These are phyloP conservation scores for Madurella fahalii DNA, from an alignment of 2,329 filamentous ascomycete species.

Conservation along the genomic window DNA sequence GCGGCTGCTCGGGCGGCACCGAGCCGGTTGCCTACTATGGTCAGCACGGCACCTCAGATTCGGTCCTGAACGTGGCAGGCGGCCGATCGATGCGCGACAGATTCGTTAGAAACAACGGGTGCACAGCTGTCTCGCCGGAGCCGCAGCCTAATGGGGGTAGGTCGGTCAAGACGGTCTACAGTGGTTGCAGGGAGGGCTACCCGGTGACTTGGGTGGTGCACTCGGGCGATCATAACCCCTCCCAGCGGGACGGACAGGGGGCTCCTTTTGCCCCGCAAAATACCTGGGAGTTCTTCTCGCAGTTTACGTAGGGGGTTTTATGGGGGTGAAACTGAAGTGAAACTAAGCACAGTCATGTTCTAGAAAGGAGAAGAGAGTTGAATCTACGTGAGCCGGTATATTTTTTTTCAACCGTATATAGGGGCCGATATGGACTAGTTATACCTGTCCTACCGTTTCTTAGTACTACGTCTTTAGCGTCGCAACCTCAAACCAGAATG, in stretches of 20 bases:
- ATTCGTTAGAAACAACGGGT: conserved; percentile 22
- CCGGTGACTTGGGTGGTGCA: conserved; percentile 24
- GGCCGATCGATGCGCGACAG: conserved; percentile 18
- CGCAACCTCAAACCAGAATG: too few relatives aligned
- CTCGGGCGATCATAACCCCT: conserved; percentile 23
- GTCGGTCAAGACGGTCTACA: conserved; percentile 20
- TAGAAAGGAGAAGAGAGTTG: too few relatives aligned
- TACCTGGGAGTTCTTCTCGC: conserved; percentile 23
- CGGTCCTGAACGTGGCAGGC: conserved; percentile 16
- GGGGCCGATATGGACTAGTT: too few relatives aligned
- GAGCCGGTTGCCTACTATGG: conserved; percentile 19
- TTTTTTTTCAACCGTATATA: too few relatives aligned
- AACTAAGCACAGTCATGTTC: too few relatives aligned
- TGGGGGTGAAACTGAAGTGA: too few relatives aligned
- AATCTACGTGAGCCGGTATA: too few relatives aligned
- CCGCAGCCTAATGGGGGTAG: neutral
- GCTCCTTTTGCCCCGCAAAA: conserved; percentile 21
- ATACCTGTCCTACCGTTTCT: too few relatives aligned
- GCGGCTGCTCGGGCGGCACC: conserved; percentile 15
- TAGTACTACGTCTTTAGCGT: too few relatives aligned
- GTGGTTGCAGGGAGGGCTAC: conserved; percentile 18
- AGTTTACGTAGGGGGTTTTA: conserved; percentile 12
- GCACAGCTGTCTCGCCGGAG: conserved; percentile 9
- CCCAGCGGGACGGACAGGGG: conserved; percentile 16
- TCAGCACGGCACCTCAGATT: conserved; percentile 20